phyloP scores from a whole-genome alignment of 169 alveolate species.

The Eimeria maxima region DNA sequence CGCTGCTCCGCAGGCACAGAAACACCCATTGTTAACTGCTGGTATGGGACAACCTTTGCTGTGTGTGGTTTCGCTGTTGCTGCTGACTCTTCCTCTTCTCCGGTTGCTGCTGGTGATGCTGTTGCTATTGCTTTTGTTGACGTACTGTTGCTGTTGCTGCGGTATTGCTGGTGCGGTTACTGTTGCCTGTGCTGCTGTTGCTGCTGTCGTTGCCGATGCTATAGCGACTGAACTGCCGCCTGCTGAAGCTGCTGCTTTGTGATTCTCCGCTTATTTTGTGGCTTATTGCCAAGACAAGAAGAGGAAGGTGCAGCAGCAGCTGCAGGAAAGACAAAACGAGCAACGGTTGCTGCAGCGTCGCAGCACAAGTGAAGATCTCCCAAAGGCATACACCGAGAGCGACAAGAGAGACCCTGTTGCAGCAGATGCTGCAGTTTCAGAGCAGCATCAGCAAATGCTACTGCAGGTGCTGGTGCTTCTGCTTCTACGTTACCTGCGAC shows the following conservation, averaged over 20 bases:
- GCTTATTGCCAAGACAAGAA: neutral
- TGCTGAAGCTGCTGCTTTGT: neutral
- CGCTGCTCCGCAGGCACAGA: neutral
- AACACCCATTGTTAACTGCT: no score
- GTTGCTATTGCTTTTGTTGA: neutral
- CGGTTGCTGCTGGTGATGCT: neutral
- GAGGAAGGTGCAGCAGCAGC: slow-evolving; percentile 16
- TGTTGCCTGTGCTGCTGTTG: no score
- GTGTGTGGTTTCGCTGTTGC: neutral
- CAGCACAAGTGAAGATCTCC: neutral
- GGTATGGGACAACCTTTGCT: neutral
- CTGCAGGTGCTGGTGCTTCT: no score
- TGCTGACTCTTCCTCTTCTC: neutral
- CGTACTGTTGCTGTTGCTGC: neutral
- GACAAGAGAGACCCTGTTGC: neutral
- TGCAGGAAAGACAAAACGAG: neutral
- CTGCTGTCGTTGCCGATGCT: neutral
- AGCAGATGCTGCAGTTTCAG: neutral
- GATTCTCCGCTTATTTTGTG: neutral
- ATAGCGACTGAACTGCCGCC: neutral
- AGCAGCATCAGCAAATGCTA: no score
- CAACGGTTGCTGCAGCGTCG: neutral
- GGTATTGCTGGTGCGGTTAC: neutral
- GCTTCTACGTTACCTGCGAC: no score
- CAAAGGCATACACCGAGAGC: neutral